Base-by-base conservation (phyloP, 179 eudicot genomes). In the Silene noctiflora region DNA sequence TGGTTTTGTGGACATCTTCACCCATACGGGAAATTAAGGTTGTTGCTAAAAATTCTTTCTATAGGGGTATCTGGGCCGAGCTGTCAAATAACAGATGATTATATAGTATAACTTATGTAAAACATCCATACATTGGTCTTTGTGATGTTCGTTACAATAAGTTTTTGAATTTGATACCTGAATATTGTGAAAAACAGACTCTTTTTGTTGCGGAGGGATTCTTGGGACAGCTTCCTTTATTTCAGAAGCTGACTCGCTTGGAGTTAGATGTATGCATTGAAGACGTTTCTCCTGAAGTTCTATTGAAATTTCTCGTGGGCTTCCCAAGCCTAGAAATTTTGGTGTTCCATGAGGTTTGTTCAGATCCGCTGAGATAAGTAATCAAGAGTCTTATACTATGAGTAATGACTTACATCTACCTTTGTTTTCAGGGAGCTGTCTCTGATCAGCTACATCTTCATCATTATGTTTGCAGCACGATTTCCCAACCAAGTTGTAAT, bases 171-270 rank as follows among this genome's bases (percentile, higher is more conserved):
- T 33, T 1, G 58, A n/a, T 56, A 16, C 60, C 60, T n/a, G 60
- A 56, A 51, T 48, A 27, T 69, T 74, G 66, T 67, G 46, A 12
- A 71, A 42, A 69, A 25, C 59, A 84, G 86, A 77, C 79, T 67
- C 86, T 87, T 74, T 75, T 62, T 46, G 63, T 72, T 31, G 80
- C 83, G 42, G 82, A 76, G 64, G 76, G 64, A n/a, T 63, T 83
- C 68, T 46, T 75, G 6, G 82, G 64, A 58, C 69, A 61, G 17
- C 77, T 77, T 72, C 89, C 85, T 55, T 56, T 56, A n/a, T 87
- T 83, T 68, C 77, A 77, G 64, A 81, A 85, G 42, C 77, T 87
- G 81, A 81, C 83, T 21, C 77, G 64, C 65, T 78, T 87, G 53
- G 85, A 84, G 69, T 24, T 87, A 75, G 79, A 62, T 68, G 55